Conservation (phyloP, 345 rosid species). For the Populus davidiana region DNA sequence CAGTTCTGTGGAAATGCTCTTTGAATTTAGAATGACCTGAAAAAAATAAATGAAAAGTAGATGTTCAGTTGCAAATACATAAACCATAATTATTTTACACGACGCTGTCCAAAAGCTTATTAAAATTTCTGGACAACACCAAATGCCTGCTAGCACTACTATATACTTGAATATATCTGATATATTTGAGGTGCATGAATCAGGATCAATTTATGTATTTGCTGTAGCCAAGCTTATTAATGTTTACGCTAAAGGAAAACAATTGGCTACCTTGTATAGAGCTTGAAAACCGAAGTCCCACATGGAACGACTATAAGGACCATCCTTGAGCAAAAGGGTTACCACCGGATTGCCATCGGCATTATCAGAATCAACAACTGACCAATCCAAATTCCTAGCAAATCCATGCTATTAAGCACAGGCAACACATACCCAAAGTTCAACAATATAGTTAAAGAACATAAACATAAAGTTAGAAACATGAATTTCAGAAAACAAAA, state of each 20-base stretch:
- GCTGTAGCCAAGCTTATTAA: background rate
- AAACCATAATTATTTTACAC: slow-evolving; percentile 9
- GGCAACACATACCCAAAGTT: slow-evolving; percentile 4
- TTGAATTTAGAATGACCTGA: slow-evolving; percentile 59
- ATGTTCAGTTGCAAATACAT: background rate
- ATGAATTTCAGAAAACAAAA: background rate
- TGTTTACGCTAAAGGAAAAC: background rate
- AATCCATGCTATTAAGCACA: slow-evolving; percentile 72
- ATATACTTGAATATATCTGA: too few species aligned
- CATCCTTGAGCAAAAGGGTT: slow-evolving; percentile 80
- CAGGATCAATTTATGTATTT: too few species aligned
- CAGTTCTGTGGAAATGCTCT: slow-evolving; percentile 77
- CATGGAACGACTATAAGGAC: slow-evolving; percentile 81
- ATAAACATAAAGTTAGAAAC: background rate
- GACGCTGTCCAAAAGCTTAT: background rate
- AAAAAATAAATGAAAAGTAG: slow-evolving; percentile 4
- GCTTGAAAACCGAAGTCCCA: slow-evolving; percentile 94
- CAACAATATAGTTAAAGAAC: slow-evolving; percentile 6
- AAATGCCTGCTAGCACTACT: background rate
- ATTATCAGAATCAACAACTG: slow-evolving; percentile 55
- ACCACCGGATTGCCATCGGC: slow-evolving; percentile 58
- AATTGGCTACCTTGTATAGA: slow-evolving; percentile 52
- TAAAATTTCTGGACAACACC: background rate
- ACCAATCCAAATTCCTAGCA: slow-evolving; percentile 96
- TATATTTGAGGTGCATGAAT: too few species aligned